Evolutionary conservation across 2,329 filamentous ascomycete species (phyloP).

Genomic region (Fusarium sp.): DNA sequence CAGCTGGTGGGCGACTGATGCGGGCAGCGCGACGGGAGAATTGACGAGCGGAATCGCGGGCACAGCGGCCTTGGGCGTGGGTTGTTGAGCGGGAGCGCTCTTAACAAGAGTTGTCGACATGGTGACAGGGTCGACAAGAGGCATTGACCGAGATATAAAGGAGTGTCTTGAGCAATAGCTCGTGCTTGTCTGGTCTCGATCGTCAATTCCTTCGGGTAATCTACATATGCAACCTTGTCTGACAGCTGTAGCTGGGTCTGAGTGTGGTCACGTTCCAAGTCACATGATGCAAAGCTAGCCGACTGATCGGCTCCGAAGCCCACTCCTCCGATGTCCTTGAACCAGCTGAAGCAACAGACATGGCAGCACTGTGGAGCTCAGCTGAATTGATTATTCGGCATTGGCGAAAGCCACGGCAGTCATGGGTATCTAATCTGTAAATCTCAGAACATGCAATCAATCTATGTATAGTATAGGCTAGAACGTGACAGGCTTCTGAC

Average conservation of each 20-base stretch:
- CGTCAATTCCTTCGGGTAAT: constrained; percentile 13
- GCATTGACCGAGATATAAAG: constrained; percentile 40
- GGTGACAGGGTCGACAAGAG: constrained; percentile 49
- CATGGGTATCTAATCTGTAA: constrained; percentile 32
- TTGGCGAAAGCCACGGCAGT: constrained; percentile 23
- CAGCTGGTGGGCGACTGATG: constrained; percentile 73
- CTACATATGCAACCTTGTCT: constrained; percentile 25
- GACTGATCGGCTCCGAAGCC: constrained; percentile 27
- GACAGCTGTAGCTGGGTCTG: constrained; percentile 29
- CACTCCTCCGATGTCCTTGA: constrained; percentile 10
- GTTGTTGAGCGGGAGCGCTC: constrained; percentile 43
- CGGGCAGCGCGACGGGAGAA: constrained; percentile 54
- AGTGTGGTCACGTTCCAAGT: constrained; percentile 28
- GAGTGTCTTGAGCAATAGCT: constrained; percentile 33
- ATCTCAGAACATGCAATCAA: constrained; percentile 35
- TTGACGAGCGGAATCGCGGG: constrained; percentile 52
- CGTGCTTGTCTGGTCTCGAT: constrained; percentile 34
- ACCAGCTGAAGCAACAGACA: constrained; percentile 4
- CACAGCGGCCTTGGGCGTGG: constrained; percentile 44
- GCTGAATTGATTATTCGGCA: constrained; percentile 10
- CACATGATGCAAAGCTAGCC: constrained; percentile 27
- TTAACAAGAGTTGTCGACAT: constrained; percentile 51
- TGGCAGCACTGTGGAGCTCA: constrained; percentile 1
- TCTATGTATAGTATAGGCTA: constrained; percentile 17
- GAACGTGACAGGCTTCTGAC: no score